A percentile compares a stretch with the other conserved stretches of the same genome.
These are phyloP conservation scores for Cupressus sempervirens DNA, from an alignment of 75 land plant species.

Conservation along the genomic window DNA sequence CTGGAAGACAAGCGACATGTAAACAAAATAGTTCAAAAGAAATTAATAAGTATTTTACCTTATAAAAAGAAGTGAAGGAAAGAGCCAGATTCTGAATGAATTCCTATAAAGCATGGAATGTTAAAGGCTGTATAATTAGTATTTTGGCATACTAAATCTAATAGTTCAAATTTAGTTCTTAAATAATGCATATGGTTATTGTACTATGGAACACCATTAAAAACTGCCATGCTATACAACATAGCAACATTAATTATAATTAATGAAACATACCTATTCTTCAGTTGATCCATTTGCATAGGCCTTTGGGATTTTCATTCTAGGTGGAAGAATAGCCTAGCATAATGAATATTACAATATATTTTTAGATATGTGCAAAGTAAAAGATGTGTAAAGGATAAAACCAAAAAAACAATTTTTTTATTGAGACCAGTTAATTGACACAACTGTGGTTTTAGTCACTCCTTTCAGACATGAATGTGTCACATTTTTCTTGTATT, in stretches of 20 bases:
- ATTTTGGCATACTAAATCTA: background rate
- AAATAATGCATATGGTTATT: background rate
- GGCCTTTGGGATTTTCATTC: slow-evolving; percentile 82
- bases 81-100: slow-evolving; percentile 95
- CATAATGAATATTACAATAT: background rate
- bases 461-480: background rate
- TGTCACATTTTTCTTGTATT: background rate
- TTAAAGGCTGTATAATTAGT: background rate
- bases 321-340: slow-evolving; percentile 76
- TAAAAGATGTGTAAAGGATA: background rate
- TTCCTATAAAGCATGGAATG: slow-evolving; percentile 36
- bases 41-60: slow-evolving; percentile 44
- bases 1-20: background rate
- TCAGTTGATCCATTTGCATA: slow-evolving; percentile 87
- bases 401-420: background rate
- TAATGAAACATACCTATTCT: slow-evolving; percentile 64
- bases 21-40: background rate
- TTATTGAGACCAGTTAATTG: background rate
- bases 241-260: background rate
- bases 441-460: background rate
- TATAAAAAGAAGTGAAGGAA: slow-evolving; percentile 93
- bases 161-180: background rate
- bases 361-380: background rate
- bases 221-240: background rate
- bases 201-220: background rate